Base-by-base conservation (phyloP, 2,329 filamentous ascomycete genomes). In the Colletotrichum horii region DNA sequence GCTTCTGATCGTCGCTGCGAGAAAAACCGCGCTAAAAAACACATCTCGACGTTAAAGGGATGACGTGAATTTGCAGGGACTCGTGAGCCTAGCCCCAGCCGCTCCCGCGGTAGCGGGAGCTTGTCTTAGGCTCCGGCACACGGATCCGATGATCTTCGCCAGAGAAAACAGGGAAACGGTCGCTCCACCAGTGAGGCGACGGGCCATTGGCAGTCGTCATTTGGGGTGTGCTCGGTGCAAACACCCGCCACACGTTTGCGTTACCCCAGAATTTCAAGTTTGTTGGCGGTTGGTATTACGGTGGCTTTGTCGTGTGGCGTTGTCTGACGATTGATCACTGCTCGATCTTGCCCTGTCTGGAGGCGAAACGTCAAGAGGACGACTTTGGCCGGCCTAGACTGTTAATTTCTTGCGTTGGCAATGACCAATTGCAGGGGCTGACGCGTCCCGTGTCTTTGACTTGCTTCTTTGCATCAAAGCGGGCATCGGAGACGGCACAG, bases 121-220 rank as follows among this genome's bases (percentile, higher is more conserved):
- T 65, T 73, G 70, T 65, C 73, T 66, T 52, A 24, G 15, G 38
- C 70, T 48, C 73, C 70, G 73, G 73, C 73, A 75, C 38, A 73
- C 73, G 64, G 73, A 75, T 75, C 73, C 73, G 73, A 73, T 55
- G 62, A 75, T 55, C 52, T 62, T 62, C 56, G 66, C 55, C 62
- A 60, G 15, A 65, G 73, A 75, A 75, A 75, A 75, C 74, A 75
- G 70, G 74, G 73, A 75, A 75, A 69, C 70, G 26, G 34, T 12
- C 64, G 61, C 70, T 69, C 73, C 70, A 69, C 74, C 36, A 58
- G n/a, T 38, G 56, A 28, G 43, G 60, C 52, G 26, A 26, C 30
- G 34, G 24, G 38, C 70, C 56, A 75, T 75, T 75, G 74, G 74
- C 74, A 75, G 74, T 75, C 74, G 74, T 75, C 74, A 75, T 73